phyloP scores from a whole-genome alignment of 257 asterid genomes.

The Ilex aquifolium region DNA sequence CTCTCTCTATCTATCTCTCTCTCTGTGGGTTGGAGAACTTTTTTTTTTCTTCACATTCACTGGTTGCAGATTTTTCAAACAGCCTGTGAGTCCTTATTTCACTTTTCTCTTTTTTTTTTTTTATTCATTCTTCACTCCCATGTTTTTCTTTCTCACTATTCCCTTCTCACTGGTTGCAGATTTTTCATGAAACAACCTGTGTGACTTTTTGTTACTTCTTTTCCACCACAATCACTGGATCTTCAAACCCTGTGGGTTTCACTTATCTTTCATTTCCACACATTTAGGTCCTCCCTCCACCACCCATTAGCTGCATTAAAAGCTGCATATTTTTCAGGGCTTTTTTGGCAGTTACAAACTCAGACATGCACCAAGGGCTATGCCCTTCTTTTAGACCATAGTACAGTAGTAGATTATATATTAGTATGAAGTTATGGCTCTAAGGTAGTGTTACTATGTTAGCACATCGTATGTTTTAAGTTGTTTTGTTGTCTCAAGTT shows the following conservation, averaged over 20 bases:
- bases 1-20: not conserved
- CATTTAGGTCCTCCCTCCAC: not conserved
- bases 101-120: not conserved
- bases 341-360: constrained; percentile 14
- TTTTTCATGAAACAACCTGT: constrained; percentile 24
- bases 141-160: constrained; percentile 1
- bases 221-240: too few relatives aligned
- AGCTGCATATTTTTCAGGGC: constrained; percentile 36
- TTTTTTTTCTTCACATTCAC: constrained; percentile 4
- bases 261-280: too few relatives aligned
- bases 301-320: constrained; percentile 4
- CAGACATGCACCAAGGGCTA: not conserved
- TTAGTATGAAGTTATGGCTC: not conserved
- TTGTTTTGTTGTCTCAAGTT: not conserved
- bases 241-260: too few relatives aligned
- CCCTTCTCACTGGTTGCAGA: constrained; percentile 25
- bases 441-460: not conserved
- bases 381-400: not conserved
- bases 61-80: constrained; percentile 16
- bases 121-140: not conserved
- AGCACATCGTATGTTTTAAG: not conserved
- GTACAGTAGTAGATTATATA: not conserved
- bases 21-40: constrained; percentile 9
- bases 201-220: not conserved
- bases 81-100: constrained; percentile 4